Percentiles rank a stretch among this genome's conserved stretches.
These are phyloP conservation scores for Lactifluus piperatus DNA, from an alignment of 768 basidiomycete species.

Conservation along the genomic window DNA sequence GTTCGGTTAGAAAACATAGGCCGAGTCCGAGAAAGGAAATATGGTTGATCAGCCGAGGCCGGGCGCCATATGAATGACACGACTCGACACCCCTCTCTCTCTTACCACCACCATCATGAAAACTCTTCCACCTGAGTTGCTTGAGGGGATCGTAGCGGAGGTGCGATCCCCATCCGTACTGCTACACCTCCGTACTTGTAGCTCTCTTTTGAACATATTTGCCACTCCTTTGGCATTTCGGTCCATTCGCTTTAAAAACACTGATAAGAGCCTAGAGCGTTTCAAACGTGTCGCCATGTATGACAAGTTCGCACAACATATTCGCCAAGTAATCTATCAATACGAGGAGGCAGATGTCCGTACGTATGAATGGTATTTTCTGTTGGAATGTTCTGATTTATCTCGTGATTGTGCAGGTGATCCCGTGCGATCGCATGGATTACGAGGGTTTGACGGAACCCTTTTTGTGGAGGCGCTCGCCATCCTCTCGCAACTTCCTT, in stretches of 20 bases:
- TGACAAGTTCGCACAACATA: neutral
- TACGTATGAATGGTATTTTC: neutral
- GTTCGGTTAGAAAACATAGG: no score
- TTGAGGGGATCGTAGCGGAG: neutral
- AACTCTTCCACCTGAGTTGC: neutral
- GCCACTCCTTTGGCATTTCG: slow-evolving; percentile 7
- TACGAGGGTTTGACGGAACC: neutral
- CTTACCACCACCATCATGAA: neutral
- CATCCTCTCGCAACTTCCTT: neutral
- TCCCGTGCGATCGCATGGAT: neutral
- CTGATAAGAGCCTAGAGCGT: neutral
- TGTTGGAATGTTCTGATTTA: neutral
- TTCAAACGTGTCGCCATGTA: neutral
- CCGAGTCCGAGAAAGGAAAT: no score
- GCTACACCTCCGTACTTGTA: neutral
- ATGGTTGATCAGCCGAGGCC: no score
- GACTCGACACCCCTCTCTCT: no score
- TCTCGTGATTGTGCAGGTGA: neutral
- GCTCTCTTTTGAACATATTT: neutral
- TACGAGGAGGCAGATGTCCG: neutral
- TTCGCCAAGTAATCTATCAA: slow-evolving; percentile 3
- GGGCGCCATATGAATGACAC: no score
- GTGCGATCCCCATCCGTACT: neutral
- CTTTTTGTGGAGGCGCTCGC: neutral
- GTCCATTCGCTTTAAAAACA: neutral